These are phyloP conservation scores for Limnanthes douglasii DNA, from an alignment of 345 rosid genomes.

Conservation along the genomic window DNA sequence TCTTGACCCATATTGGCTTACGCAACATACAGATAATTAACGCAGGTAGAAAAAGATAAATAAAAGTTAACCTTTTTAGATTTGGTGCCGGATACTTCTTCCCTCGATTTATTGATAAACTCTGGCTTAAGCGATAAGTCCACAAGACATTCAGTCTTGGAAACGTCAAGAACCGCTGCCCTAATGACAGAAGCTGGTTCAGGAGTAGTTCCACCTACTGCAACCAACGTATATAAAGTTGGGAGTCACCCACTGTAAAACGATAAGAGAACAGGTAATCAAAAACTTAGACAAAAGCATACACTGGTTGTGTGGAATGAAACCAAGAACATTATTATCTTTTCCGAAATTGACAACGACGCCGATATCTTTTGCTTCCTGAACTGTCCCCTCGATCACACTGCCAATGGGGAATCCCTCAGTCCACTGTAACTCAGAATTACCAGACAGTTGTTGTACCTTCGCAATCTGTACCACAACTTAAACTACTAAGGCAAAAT, in stretches of 20 bases:
- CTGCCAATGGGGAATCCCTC: conserved; percentile 64
- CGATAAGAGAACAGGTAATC: conserved; percentile 1
- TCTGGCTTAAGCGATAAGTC: conserved; percentile 78
- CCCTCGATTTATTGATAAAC: conserved; percentile 26
- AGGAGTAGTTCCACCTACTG: conserved; percentile 50
- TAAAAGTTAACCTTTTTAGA: conserved; percentile 40
- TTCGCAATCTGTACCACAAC: conserved; percentile 66
- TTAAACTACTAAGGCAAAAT: too few relatives aligned
- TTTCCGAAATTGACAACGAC: conserved; percentile 60
- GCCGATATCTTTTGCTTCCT: conserved; percentile 69
- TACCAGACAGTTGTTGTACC: too few relatives aligned
- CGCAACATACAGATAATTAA: too few relatives aligned
- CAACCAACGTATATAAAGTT: too few relatives aligned
- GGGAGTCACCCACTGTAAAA: too few relatives aligned
- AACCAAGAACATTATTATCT: conserved; percentile 54
- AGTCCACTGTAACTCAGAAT: conserved; percentile 44
- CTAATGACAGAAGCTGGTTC: conserved; percentile 47
- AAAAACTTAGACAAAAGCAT: conserved; percentile 12
- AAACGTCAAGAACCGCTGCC: conserved; percentile 74
- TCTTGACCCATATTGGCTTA: too few relatives aligned
- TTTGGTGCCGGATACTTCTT: conserved; percentile 22
- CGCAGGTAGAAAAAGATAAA: conserved; percentile 5
- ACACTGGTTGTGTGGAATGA: conserved; percentile 70
- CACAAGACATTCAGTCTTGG: conserved; percentile 64
- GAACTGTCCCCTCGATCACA: conserved; percentile 51